Conservation (phyloP, 768 basidiomycete genomes). For the Russula brevipes region DNA sequence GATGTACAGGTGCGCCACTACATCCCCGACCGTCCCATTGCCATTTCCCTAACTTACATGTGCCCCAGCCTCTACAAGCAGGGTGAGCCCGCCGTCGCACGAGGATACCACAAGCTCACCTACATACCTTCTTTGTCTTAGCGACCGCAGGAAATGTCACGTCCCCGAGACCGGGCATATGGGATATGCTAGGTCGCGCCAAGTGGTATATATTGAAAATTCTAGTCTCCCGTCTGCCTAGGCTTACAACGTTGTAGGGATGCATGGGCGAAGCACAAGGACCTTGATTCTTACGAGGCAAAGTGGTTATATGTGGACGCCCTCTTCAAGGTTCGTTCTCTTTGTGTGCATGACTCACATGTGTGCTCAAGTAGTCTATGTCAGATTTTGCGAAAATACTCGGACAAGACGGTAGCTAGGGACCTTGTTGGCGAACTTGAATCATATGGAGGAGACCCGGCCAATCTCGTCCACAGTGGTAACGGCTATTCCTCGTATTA, state of each 20-base stretch:
- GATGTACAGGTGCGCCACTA: slow-evolving; percentile 71
- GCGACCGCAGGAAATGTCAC: slow-evolving; percentile 89
- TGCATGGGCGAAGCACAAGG: slow-evolving; percentile 92
- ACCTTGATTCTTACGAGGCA: slow-evolving; percentile 70
- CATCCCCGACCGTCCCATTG: not conserved
- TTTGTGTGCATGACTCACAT: not conserved
- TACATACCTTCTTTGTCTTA: slow-evolving; percentile 30
- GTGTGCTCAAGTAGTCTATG: not conserved
- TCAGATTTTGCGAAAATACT: slow-evolving; percentile 75
- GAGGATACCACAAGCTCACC: not conserved
- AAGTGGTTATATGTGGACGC: slow-evolving; percentile 89
- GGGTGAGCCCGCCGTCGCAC: slow-evolving; percentile 44
- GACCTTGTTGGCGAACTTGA: slow-evolving; percentile 74
- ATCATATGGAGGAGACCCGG: slow-evolving; percentile 64
- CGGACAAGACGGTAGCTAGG: slow-evolving; percentile 73
- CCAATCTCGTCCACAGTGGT: slow-evolving; percentile 65
- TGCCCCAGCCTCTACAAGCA: slow-evolving; percentile 78
- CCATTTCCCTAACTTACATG: not conserved
- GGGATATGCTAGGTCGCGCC: slow-evolving; percentile 87
- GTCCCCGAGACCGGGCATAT: slow-evolving; percentile 72
- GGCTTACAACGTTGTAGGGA: slow-evolving; percentile 50
- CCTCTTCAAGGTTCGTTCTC: slow-evolving; percentile 61
- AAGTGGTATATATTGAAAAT: slow-evolving; percentile 65
- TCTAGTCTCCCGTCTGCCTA: slow-evolving; percentile 19
- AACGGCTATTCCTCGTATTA: slow-evolving; percentile 23